Base-by-base conservation (phyloP, 2,329 filamentous ascomycete genomes). In the Botrytis fabae region DNA sequence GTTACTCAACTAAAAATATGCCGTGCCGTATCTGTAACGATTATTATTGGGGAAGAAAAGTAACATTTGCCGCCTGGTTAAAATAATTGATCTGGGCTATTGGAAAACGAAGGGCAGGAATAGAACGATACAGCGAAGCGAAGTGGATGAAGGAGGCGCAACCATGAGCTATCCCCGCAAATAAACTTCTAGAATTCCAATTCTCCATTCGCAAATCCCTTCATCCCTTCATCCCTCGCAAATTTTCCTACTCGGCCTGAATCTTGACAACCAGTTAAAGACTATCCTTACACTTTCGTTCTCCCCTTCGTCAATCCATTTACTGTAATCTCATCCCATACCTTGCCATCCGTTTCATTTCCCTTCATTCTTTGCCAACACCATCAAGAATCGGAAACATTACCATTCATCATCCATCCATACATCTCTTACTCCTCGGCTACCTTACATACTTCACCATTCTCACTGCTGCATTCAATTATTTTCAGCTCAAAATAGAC, bases 141-240 rank as follows among this genome's bases (percentile, higher is more conserved):
- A 69, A 69, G 20, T 42, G 48, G 65, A 69, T 69, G 65, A 69
- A 69, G 65, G 65, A 57, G 65, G 48, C 48, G 48, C 65, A 42
- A 25, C 35, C 40, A 57, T 63, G 25, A 44, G 18, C 40, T 5
- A 66, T 66, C 64, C 64, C 35, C 46, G 46, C 64, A 68, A 54
- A 57, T 68, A 68, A 42, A 25, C 65, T 68, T 68, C 65, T 68
- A 68, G 65, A 69, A 69, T 57, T 69, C 38, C n/a, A 57, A 69
- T 57, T 57, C 48, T 68, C 35, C 32, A 65, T 65, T 35, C 42
- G 42, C 62, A 65, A 48, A 35, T 42, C 25, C 65, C 48, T 57
- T 42, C 16, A 68, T 68, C 32, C 64, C 48, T 51, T 51, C 48
- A 54, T 54, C 48, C 20, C 48, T 68, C 35, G 38, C 38, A 18